phyloP scores from a whole-genome alignment of 305 asterid genomes.

The Salvia sclarea region DNA sequence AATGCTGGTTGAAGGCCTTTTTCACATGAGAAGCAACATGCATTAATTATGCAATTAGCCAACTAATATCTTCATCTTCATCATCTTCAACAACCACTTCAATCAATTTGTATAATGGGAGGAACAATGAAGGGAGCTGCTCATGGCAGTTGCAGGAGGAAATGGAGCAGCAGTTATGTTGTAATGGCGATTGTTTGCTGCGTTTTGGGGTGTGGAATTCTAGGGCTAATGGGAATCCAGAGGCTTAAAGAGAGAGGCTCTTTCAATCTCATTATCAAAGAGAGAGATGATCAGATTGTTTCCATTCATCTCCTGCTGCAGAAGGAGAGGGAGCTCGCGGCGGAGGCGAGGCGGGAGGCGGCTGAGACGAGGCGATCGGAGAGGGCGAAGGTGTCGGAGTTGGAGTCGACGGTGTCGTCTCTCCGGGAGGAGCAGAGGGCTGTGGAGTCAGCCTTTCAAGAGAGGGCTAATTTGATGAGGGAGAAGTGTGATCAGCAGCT shows the following conservation, averaged over 20 bases:
- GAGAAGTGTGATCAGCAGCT: slow-evolving; percentile 23
- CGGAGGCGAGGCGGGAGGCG: slow-evolving; percentile 46
- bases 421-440: slow-evolving; percentile 58
- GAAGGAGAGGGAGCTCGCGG: slow-evolving; percentile 54
- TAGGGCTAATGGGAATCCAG: slow-evolving; percentile 58
- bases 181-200: slow-evolving; percentile 42
- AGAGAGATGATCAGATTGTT: slow-evolving; percentile 49
- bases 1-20: slow-evolving; percentile 44
- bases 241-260: slow-evolving; percentile 53
- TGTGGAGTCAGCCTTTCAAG: slow-evolving; percentile 44
- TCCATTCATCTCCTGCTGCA: slow-evolving; percentile 62
- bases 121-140: slow-evolving; percentile 44
- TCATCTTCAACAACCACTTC: too few species aligned
- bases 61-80: background rate
- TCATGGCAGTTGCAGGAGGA: slow-evolving; percentile 37
- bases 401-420: slow-evolving; percentile 65
- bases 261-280: slow-evolving; percentile 45
- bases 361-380: slow-evolving; percentile 61
- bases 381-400: slow-evolving; percentile 45
- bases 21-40: slow-evolving; percentile 56
- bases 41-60: slow-evolving; percentile 28
- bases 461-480: slow-evolving; percentile 48
- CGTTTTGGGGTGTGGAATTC: slow-evolving; percentile 54
- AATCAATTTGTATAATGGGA: slow-evolving; percentile 30
- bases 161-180: slow-evolving; percentile 35